phyloP scores from a whole-genome alignment of 768 basidiomycete species.

The Naganishia antarctica region DNA sequence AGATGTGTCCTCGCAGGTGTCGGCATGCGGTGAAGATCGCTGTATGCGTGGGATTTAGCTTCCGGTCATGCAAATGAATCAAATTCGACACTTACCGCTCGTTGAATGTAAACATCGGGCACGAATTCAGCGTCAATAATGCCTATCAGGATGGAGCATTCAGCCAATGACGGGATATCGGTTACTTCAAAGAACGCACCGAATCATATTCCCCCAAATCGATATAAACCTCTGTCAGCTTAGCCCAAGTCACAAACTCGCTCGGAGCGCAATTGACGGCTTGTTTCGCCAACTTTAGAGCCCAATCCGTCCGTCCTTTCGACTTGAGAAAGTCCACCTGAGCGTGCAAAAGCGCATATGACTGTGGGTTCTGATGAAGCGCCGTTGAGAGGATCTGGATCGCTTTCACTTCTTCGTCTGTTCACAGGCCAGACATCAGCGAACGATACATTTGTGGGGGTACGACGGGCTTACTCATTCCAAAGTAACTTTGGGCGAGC shows the following conservation, averaged over 20 bases:
- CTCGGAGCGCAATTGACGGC: constrained; percentile 98
- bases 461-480: constrained; percentile 73
- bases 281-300: constrained; percentile 80
- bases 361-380: constrained; percentile 78
- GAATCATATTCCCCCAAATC: constrained; percentile 82
- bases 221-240: constrained; percentile 89
- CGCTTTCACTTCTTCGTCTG: constrained; percentile 98
- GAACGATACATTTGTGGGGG: not conserved
- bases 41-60: not conserved
- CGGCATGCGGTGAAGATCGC: constrained; percentile 77
- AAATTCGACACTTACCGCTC: constrained; percentile 55
- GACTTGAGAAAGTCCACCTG: constrained; percentile 89
- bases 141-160: constrained; percentile 52
- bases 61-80: not conserved
- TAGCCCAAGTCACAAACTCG: constrained; percentile 99
- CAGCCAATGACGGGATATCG: no score
- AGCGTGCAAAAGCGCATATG: constrained; percentile 86
- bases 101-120: constrained; percentile 99
- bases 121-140: constrained; percentile 90
- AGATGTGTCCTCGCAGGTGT: constrained; percentile 74
- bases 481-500: constrained; percentile 83
- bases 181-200: constrained; percentile 40
- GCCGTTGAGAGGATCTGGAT: constrained; percentile 85
- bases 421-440: not conserved
- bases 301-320: constrained; percentile 82